Evolutionary conservation across 2,329 filamentous ascomycete genomes (phyloP).

Genomic region (Microthyrium microscopicum): DNA sequence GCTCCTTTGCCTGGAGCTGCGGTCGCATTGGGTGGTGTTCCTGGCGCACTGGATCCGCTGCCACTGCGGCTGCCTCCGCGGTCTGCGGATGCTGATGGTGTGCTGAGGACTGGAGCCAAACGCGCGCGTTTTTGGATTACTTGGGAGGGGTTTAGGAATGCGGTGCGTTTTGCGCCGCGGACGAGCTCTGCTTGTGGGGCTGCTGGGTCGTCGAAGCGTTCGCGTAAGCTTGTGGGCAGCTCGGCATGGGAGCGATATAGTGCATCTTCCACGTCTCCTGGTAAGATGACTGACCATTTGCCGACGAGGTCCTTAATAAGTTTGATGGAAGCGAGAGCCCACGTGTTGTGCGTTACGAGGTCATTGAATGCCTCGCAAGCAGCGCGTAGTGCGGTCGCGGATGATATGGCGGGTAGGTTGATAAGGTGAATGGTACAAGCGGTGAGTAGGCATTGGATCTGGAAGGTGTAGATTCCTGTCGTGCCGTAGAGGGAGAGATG

Average conservation of each 20-base stretch:
- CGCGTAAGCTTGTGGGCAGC: not conserved
- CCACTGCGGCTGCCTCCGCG: no score
- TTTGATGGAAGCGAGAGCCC: conserved; percentile 10
- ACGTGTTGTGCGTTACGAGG: conserved; percentile 10
- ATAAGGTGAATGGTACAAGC: conserved; percentile 8
- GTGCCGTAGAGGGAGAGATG: conserved; percentile 25
- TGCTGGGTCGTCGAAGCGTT: not conserved
- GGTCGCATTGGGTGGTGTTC: conserved; percentile 1
- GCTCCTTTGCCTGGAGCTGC: conserved; percentile 4
- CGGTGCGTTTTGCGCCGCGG: conserved; percentile 8
- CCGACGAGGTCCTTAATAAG: conserved; percentile 11
- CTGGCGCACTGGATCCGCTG: no score
- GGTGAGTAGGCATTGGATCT: conserved; percentile 7
- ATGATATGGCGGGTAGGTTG: conserved; percentile 11
- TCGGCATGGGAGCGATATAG: conserved; percentile 10
- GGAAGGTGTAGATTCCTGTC: conserved; percentile 6
- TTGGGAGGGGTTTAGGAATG: conserved; percentile 6
- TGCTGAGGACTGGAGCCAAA: no score
- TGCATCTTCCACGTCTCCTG: conserved; percentile 11
- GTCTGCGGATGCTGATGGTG: no score
- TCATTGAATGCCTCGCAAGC: conserved; percentile 13
- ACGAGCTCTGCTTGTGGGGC: conserved; percentile 2
- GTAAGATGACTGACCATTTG: conserved; percentile 13
- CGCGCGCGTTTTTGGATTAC: not conserved
- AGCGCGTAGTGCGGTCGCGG: conserved; percentile 30